Base-by-base conservation (phyloP, 2,329 filamentous ascomycete genomes). In the Botrytis fabae region DNA sequence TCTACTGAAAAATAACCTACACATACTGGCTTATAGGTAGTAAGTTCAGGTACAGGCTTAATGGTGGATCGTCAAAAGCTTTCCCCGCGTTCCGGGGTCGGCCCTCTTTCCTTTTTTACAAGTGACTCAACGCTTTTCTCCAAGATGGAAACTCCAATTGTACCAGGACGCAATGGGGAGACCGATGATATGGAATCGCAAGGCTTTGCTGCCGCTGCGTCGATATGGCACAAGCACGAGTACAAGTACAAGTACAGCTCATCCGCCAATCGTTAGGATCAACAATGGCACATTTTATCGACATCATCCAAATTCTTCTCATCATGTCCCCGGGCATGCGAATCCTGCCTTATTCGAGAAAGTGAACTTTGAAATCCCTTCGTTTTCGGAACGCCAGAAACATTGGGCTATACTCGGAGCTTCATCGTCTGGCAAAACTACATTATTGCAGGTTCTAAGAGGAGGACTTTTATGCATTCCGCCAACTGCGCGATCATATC, bases 341-440 rank as follows among this genome's bases (percentile, higher is more conserved):
- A 95, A 96, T 80, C 90, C 90, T 35, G 85, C 93, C 8, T 84
- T 98, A 6, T 97, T 97, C 80, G 85, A 87, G 6, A 85, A 90
- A 71, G 81, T 98, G 77, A 89, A 82, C 72, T 93, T 98, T 80
- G 86, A 87, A 57, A 83, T 98, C 0, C 88, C 91, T 0, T 90
- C 91, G 8, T 82, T 84, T 57, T 80, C 86, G 9, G 77, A 82
- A 0, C 80, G 80, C 7, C 81, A 76, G 6, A 87, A 92, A 77
- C 89, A 93, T 80, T 98, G 95, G 95, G 92, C 93, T 57, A 85
- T 99, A 57, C 86, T 98, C 40, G 94, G 94, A 0, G 90, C 93
- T 0, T 94, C 92, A 0, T 88, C 92, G 1, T 88, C 91, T 1
- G 93, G 93, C 0, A 93, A 95, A 81, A 97, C 94, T 0, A 92